Percentiles rank a stretch among this genome's conserved stretches.
Conservation (phyloP, 768 basidiomycete genomes). For the Calocybe indica region DNA sequence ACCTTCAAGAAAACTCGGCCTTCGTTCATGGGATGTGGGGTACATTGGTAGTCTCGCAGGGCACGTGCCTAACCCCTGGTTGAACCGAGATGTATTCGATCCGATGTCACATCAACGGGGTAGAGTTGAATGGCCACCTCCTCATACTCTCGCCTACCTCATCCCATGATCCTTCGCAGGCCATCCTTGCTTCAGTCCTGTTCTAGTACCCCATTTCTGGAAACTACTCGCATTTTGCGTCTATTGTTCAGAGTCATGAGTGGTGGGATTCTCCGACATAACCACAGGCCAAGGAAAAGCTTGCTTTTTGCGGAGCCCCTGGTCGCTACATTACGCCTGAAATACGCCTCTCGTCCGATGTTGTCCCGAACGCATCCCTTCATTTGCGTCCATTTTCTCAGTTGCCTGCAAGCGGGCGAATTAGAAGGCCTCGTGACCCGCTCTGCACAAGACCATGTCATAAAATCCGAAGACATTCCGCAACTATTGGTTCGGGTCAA, state of each 20-base stretch:
- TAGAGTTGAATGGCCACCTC: too few relatives aligned
- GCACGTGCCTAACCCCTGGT: too few relatives aligned
- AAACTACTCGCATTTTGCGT: too few relatives aligned
- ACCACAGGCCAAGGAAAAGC: conserved; percentile 1
- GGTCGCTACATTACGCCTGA: background rate
- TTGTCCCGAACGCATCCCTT: conserved; percentile 14
- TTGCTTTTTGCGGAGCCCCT: background rate
- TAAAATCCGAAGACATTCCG: conserved; percentile 22
- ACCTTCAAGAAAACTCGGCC: too few relatives aligned
- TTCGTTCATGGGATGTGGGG: too few relatives aligned
- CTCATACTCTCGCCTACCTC: too few relatives aligned
- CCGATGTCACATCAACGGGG: too few relatives aligned
- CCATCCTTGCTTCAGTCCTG: background rate
- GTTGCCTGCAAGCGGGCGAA: conserved; percentile 16
- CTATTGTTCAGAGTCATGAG: too few relatives aligned
- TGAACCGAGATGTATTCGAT: too few relatives aligned
- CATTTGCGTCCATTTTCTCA: conserved; percentile 3
- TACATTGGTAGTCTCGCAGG: too few relatives aligned
- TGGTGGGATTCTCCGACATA: background rate
- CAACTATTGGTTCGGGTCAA: conserved; percentile 20
- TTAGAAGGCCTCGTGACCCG: conserved; percentile 21
- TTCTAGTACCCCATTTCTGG: background rate
- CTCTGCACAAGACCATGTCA: background rate
- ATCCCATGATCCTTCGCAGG: too few relatives aligned
- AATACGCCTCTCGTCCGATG: conserved; percentile 8